These are phyloP conservation scores for Globisporangium iwayamae DNA, from an alignment of 352 stramenopile species.

Conservation along the genomic window DNA sequence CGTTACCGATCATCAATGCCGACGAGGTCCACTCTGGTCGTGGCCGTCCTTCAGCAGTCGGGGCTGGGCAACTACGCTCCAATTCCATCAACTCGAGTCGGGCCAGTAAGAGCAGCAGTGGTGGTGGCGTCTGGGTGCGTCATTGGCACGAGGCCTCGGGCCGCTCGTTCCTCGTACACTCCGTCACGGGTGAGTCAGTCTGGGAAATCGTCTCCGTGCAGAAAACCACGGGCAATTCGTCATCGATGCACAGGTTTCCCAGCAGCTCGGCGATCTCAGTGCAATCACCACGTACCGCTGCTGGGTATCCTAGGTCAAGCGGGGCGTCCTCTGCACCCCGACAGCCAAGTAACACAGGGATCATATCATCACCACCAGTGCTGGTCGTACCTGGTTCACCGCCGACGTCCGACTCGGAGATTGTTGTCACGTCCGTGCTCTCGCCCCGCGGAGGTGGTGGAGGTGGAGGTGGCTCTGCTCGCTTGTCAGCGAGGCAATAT, in stretches of 20 bases:
- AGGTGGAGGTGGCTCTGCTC: background rate
- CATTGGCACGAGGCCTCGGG: slow-evolving; percentile 51
- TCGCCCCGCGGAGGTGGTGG: background rate
- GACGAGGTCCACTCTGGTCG: slow-evolving; percentile 19
- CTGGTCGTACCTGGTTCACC: slow-evolving; percentile 16
- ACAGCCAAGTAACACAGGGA: slow-evolving; percentile 1
- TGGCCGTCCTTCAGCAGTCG: background rate
- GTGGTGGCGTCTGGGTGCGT: slow-evolving; percentile 48
- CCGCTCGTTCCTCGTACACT: slow-evolving; percentile 65
- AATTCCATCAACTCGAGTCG: slow-evolving; percentile 16
- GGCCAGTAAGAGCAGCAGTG: slow-evolving; percentile 14
- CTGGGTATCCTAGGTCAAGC: background rate
- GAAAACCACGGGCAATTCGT: background rate
- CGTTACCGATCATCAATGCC: slow-evolving; percentile 19
- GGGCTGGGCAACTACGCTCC: background rate
- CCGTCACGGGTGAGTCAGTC: slow-evolving; percentile 56
- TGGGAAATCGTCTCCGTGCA: slow-evolving; percentile 47
- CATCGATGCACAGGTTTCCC: slow-evolving; percentile 6
- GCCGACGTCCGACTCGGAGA: slow-evolving; percentile 31
- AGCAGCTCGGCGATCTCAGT: background rate
- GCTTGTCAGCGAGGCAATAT: slow-evolving; percentile 2
- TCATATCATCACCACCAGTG: background rate
- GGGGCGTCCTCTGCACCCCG: slow-evolving; percentile 6
- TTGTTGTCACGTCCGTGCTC: slow-evolving; percentile 25
- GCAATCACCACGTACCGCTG: background rate